Base-by-base conservation (phyloP, 257 asterid genomes). In the Knoxia roxburghii region DNA sequence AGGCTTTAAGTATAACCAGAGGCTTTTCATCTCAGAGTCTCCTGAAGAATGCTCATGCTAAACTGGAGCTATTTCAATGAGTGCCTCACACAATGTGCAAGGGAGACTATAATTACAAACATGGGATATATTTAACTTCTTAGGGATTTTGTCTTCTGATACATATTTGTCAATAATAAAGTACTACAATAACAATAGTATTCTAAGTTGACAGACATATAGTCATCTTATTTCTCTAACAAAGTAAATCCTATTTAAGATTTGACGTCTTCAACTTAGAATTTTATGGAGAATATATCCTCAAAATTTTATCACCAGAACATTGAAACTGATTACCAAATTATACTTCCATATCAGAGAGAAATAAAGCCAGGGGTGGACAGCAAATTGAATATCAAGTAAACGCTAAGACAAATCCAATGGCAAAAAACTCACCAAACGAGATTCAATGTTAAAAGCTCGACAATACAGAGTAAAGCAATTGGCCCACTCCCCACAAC, bases 401-500 rank as follows among this genome's bases (percentile, higher is more conserved):
- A 69, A n/a, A 20, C 54, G 33, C 9, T 26, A n/a, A 13, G 9
- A n/a, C 14, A 55, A 58, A 51, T 64, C 29, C 67, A 51, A 45
- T 2, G n/a, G 57, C 24, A 75, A 62, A 73, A 49, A 41, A 78
- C 94, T 81, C 72, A 93, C 98, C 85, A 88, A 69, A 46, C 96
- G 96, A 78, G 98, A 83, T 68, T 93, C 95, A 72, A 82, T 89
- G 77, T 95, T 95, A 66, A 89, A 93, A 69, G 97, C 90, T 72
- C 96, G 87, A 71, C 98, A 93, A 71, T 89, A 93, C 71, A 93
- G 82, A 41, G 97, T 93, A 82, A 93, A 93, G 81, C 98, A 93
- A 79, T 93, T 93, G 70, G 97, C 98, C 97, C 97, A 93, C 85
- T 93, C 98, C 73, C 98, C 98, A 23, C 97, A 93, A 46, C 98